Evolutionary conservation across 139 green algal genomes (phyloP), one percentile per base, ranked within the genome.

Genomic region (Chlorella sp.): DNA sequence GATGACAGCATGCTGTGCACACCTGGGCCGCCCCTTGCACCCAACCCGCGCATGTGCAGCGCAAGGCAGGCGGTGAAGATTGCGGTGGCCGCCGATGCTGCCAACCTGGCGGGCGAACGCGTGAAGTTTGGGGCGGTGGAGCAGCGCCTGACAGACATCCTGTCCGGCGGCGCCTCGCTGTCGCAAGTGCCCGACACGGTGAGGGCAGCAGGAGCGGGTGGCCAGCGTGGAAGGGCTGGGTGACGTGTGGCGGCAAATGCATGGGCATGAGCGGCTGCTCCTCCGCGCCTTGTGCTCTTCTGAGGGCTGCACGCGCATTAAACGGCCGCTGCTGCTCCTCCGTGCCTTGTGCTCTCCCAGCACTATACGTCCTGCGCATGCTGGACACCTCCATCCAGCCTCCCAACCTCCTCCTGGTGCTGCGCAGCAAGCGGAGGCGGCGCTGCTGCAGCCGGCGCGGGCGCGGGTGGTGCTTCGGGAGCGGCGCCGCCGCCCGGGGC

Each of bases 131-230:
- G 17, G 5, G 70, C 81, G 30, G 70, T 86, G 38, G 81, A 86
- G 70, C 54, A 48, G 30, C 69, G 70, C 40, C 65, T 80, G 54
- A 9, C 30, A 30, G 70, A 80, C 30, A 58, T 86, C 17, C 70
- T 80, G 40, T 79, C 67, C 7, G 80, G 80, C 36, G 48, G 48
- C 34, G 80, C 80, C 46, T 34, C 67, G 20, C 36, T 85, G 43
- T 65, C 67, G 16, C 80, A 85, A 26, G 62, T 85, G 67, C 67
- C 80, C 3, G 80, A 85, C 67, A 85, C 67, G 80, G 80, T 85
- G 68, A 32, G 80, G 3, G 1, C 40, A 20, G 36, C n/a, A n/a
- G n/a, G n/a, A n/a, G n/a, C n/a, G 2, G 38, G 68, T 46, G 38
- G 24, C 3, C 34, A 30, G 68, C n/a, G 5, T 65, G 56, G 6